phyloP scores from a whole-genome alignment of 495 filamentous ascomycete genomes.

The Trichocladium uniseriatum region DNA sequence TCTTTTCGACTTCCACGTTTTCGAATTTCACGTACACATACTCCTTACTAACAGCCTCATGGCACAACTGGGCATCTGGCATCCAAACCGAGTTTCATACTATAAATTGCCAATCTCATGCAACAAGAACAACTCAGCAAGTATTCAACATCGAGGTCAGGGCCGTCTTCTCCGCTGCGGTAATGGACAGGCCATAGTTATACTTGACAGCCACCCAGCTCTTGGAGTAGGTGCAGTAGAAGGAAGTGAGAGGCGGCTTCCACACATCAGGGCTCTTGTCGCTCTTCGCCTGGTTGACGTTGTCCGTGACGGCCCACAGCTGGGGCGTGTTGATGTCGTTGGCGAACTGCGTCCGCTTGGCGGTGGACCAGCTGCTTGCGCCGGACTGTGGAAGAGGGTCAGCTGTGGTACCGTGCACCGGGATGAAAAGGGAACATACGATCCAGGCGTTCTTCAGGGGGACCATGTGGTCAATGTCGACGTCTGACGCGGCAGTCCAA shows the following conservation, averaged over 20 bases:
- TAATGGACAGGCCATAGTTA: conserved; percentile 50
- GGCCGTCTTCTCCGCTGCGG: conserved; percentile 41
- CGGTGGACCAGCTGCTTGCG: conserved; percentile 50
- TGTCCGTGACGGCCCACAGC: conserved; percentile 64
- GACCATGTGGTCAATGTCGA: conserved; percentile 72
- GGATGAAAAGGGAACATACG: conserved; percentile 25
- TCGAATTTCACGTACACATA: too few relatives aligned
- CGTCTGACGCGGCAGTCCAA: conserved; percentile 55
- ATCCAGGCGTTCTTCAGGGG: conserved; percentile 68
- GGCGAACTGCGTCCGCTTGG: conserved; percentile 53
- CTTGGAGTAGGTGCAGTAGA: conserved; percentile 65
- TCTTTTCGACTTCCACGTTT: too few relatives aligned
- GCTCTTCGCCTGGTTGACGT: conserved; percentile 60
- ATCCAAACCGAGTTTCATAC: too few relatives aligned
- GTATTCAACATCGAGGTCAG: conserved; percentile 53
- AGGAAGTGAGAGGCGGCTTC: conserved; percentile 60
- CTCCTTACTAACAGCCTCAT: too few relatives aligned
- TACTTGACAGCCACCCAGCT: conserved; percentile 65
- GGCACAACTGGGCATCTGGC: too few relatives aligned
- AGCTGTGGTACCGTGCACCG: background rate
- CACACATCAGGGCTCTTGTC: conserved; percentile 61
- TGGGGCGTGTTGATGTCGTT: conserved; percentile 65
- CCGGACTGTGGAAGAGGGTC: conserved; percentile 31
- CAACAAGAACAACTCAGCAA: too few relatives aligned
- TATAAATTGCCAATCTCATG: too few relatives aligned